A percentile compares a stretch with the other conserved stretches of the same genome.
Conservation (phyloP, 2,329 filamentous ascomycete species). For the Huntiella savannae region DNA sequence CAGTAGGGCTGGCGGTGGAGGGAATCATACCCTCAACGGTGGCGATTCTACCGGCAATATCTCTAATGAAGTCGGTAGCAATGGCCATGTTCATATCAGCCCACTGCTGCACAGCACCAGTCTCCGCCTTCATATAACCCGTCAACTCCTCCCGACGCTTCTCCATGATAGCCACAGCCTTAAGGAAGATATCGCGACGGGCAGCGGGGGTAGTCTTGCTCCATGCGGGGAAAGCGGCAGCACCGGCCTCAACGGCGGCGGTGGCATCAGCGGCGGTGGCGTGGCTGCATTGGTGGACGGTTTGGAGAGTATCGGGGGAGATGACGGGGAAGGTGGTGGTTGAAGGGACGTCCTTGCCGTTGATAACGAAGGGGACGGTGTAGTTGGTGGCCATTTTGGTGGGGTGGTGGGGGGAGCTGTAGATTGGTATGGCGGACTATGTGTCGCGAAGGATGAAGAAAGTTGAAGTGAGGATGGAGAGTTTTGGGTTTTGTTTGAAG, state of each 20-base stretch:
- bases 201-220: slow-evolving; percentile 36
- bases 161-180: slow-evolving; percentile 46
- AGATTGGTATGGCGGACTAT: neutral
- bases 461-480: too few species aligned
- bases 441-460: too few species aligned
- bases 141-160: slow-evolving; percentile 39
- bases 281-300: slow-evolving; percentile 36
- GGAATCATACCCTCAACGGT: slow-evolving; percentile 22
- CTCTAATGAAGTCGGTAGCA: slow-evolving; percentile 22
- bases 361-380: slow-evolving; percentile 24
- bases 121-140: slow-evolving; percentile 36
- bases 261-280: slow-evolving; percentile 37
- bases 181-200: slow-evolving; percentile 51
- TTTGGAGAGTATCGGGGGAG: slow-evolving; percentile 32
- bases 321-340: slow-evolving; percentile 33
- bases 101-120: slow-evolving; percentile 22
- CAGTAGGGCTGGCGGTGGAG: slow-evolving; percentile 15
- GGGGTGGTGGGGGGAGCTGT: neutral
- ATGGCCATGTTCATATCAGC: slow-evolving; percentile 21
- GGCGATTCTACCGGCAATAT: slow-evolving; percentile 25
- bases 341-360: slow-evolving; percentile 26
- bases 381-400: neutral
- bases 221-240: slow-evolving; percentile 54
- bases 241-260: slow-evolving; percentile 32
- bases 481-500: neutral